Percentiles rank a stretch among this genome's conserved stretches.
Evolutionary conservation across 495 filamentous ascomycete species (phyloP).

Genomic region (Penicillium canescens): DNA sequence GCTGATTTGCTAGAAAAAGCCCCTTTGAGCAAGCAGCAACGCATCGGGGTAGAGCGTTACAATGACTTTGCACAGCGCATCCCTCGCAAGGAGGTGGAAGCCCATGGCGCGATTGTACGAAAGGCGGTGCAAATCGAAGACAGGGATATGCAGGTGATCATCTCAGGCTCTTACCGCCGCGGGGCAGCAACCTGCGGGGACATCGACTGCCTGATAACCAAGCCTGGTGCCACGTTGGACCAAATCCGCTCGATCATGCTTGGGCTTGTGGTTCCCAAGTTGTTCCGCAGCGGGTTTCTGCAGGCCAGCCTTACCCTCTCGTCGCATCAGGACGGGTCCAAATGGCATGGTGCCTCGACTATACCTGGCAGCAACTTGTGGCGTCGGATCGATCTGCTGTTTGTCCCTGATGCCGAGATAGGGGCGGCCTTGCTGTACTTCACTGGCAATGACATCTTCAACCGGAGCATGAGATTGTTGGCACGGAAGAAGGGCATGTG

Average conservation of each 20-base stretch:
- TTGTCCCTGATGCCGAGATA: conserved; percentile 78
- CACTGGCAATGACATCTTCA: conserved; percentile 96
- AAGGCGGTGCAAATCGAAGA: conserved; percentile 62
- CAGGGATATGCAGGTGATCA: conserved; percentile 62
- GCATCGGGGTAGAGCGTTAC: conserved; percentile 77
- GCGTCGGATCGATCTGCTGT: conserved; percentile 84
- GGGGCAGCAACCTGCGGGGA: conserved; percentile 74
- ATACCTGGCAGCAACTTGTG: conserved; percentile 59
- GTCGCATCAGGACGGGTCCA: conserved; percentile 51
- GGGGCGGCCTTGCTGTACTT: conserved; percentile 95
- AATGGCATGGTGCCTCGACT: conserved; percentile 88
- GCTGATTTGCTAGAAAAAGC: conserved; percentile 67
- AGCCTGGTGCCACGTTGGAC: conserved; percentile 54
- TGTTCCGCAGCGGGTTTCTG: conserved; percentile 64
- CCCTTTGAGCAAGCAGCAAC: conserved; percentile 70
- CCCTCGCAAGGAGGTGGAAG: conserved; percentile 72
- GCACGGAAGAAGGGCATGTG: conserved; percentile 83
- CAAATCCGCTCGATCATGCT: conserved; percentile 65
- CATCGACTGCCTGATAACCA: conserved; percentile 86
- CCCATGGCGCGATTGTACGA: conserved; percentile 68
- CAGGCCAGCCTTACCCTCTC: conserved; percentile 51
- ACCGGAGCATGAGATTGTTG: conserved; percentile 80
- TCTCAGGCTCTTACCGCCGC: conserved; percentile 86
- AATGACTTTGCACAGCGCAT: conserved; percentile 84
- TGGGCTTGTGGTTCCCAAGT: conserved; percentile 58